phyloP scores from a whole-genome alignment of 208 protist species.

The Trichomonas vaginalis region DNA sequence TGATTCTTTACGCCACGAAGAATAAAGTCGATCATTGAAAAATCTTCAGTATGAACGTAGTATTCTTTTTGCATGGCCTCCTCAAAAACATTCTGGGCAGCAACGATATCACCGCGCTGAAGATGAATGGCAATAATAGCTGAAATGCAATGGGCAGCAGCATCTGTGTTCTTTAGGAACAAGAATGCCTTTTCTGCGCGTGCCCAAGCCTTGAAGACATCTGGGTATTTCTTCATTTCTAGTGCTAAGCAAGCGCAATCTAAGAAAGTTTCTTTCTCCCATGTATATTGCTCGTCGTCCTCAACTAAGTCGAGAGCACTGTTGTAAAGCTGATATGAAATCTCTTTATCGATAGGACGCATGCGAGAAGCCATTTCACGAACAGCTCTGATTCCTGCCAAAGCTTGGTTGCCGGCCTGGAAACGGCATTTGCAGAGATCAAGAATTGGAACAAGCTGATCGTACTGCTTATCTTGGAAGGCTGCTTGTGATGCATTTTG shows the following conservation, averaged over 20 bases:
- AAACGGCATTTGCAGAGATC: background rate
- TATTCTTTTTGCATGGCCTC: background rate
- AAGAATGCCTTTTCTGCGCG: background rate
- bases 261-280: constrained; percentile 7
- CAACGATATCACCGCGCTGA: background rate
- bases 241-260: background rate
- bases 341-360: background rate
- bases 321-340: background rate
- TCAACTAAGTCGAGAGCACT: background rate
- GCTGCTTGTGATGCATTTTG: background rate
- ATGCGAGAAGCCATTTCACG: background rate
- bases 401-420: background rate
- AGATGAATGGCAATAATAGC: background rate
- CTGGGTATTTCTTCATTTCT: background rate
- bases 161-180: background rate
- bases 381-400: background rate
- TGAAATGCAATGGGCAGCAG: background rate
- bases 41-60: background rate
- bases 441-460: background rate
- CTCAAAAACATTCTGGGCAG: background rate
- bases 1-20: background rate
- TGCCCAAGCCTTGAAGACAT: background rate
- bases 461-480: background rate
- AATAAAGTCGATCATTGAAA: background rate
- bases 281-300: background rate